Evolutionary conservation across 352 stramenopile genomes (phyloP), one percentile per base, ranked within the genome.

Genomic region (Globisporangium solare): DNA sequence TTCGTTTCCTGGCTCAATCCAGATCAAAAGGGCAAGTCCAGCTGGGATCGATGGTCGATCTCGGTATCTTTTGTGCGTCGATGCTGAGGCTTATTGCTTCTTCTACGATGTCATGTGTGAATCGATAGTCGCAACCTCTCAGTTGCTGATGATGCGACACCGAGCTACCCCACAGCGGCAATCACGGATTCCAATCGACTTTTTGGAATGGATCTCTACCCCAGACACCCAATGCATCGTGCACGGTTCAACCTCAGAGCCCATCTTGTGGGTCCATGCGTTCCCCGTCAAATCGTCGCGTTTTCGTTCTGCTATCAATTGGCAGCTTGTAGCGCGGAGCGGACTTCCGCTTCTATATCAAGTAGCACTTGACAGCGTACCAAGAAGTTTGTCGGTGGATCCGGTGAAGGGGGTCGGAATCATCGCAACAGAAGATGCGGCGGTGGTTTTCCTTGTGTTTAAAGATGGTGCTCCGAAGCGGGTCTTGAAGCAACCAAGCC

Each of bases 371-470:
- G 58, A 66, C 46, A 54, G 56, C 13, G 51, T 61, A 17, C 53
- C 74, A 21, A 63, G 58, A 3, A 73, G 69, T 22, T 43, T 89
- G 17, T 69, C 75, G 2, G 62, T 79, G 1, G 80, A 90, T 51
- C 68, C 64, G 17, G 51, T 58, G 24, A 68, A 65, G 13, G 76
- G 70, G 17, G 56, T 72, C n/a, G 74, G 67, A 0, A 51, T 87
- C 7, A 64, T 61, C 18, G 51, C 65, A 3, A 75, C 67, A 0
- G 15, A 58, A 5, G 61, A 84, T 45, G 70, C 71, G 22, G 63
- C 59, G 0, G 37, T 64, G 31, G 48, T 43, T 15, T 40, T 77
- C n/a, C 41, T 73, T 35, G 56, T 67, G 24, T 76, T 85, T 24
- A 62, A 82, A 13, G 56, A 67, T 39, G 47, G 51, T 20, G 6